A percentile compares a stretch with the other conserved stretches of the same genome.
These are phyloP conservation scores for Phlebiopsis flavidoalba DNA, from an alignment of 768 basidiomycete species.

Conservation along the genomic window DNA sequence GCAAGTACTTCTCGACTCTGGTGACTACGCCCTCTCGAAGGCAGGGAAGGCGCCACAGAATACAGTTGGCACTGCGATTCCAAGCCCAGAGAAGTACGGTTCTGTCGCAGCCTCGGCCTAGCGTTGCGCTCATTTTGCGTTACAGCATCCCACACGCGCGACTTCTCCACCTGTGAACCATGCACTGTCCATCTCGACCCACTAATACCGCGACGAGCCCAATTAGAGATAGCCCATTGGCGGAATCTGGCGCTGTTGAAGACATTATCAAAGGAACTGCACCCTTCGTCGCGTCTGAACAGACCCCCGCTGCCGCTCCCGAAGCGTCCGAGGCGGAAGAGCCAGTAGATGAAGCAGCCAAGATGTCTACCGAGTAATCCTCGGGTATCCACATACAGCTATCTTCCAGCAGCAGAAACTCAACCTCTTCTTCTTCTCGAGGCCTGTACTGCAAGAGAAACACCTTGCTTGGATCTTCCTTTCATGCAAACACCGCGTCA, in stretches of 20 bases:
- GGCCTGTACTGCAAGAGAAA: not conserved
- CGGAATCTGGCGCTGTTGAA: constrained; percentile 12
- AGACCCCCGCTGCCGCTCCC: not conserved
- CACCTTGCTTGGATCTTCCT: not conserved
- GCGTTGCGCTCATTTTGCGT: not conserved
- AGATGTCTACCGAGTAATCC: not conserved
- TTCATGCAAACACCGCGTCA: not conserved
- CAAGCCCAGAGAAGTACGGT: constrained; percentile 89
- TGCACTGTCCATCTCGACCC: constrained; percentile 67
- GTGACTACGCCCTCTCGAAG: constrained; percentile 96
- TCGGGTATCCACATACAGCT: not conserved
- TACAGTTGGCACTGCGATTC: constrained; percentile 91
- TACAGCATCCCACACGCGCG: constrained; percentile 88
- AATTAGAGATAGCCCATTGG: constrained; percentile 53
- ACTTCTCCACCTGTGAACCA: constrained; percentile 52
- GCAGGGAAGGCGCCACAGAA: constrained; percentile 88
- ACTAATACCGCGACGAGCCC: constrained; percentile 54
- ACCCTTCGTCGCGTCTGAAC: not conserved
- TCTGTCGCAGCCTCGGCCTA: not conserved
- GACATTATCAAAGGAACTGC: not conserved
- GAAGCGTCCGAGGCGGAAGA: not conserved
- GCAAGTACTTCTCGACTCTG: constrained; percentile 99
- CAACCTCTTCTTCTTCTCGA: not conserved
- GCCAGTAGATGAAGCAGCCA: not conserved
- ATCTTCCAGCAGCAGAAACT: not conserved